Evolutionary conservation across 2,329 filamentous ascomycete genomes (phyloP), one percentile per base, ranked within the genome.

Genomic region (Aureobasidium namibiae): DNA sequence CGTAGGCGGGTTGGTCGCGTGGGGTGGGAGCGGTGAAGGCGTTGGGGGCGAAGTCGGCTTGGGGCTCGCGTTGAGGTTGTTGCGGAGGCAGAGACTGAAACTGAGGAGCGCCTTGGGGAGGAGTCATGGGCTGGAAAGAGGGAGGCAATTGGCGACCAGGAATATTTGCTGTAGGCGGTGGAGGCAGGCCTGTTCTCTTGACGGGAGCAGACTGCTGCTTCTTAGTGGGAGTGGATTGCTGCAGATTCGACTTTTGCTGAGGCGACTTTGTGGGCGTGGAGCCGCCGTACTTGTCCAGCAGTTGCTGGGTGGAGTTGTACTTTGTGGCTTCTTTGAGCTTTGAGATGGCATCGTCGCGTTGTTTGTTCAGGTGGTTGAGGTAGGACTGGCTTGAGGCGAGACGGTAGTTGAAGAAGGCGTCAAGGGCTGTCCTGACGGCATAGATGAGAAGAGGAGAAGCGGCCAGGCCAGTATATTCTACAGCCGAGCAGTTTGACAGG

Each of bases 311-410:
- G 33, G 92, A 94, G 73, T 97, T 90, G 76, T 96, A 99, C 72
- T 89, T 96, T 34, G 94, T 99, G 26, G 92, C 92, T 61, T 88
- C 86, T 75, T 99, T 99, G 63, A 99, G 83, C 74, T 92, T 92
- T 71, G 95, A 88, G 64, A 99, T 97, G 1, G 92, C 96, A 66
- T 85, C 85, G 61, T 89, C 84, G 57, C 92, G 85, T 72, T 96
- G 89, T 57, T 84, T 83, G 67, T 92, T 85, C 36, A 92, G 81
- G 21, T 82, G 82, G 66, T 92, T 87, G 31, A 97, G 80, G 41
- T 87, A 82, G 39, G 79, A 73, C 65, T 87, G 83, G 11, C 89
- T 80, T 16, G 79, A 83, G 23, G 87, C 82, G 67, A 94, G 87
- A 62, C 90, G 89, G 71, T 89, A 95, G 66, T 87, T 88, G 75